phyloP scores from a whole-genome alignment of 345 rosid species.

The Toxicodendron radicans region DNA sequence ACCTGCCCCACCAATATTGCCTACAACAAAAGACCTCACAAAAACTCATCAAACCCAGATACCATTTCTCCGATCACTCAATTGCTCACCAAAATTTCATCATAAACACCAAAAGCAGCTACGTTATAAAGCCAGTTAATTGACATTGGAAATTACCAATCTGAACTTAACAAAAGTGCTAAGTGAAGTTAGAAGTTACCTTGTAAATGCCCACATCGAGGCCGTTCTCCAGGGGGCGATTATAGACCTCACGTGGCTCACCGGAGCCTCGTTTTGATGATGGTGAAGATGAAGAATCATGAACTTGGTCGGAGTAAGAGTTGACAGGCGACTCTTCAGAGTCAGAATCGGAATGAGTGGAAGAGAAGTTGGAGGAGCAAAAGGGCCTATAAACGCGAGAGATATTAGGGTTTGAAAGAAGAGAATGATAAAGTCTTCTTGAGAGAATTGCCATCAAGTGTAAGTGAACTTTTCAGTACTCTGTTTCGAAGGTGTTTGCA shows the following conservation, averaged over 20 bases:
- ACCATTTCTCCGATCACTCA: neutral
- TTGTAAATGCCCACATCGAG: conserved; percentile 76
- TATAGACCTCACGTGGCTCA: conserved; percentile 37
- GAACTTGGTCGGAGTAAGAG: conserved; percentile 38
- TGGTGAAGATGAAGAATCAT: conserved; percentile 21
- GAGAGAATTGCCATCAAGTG: conserved; percentile 50
- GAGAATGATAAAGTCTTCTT: conserved; percentile 47
- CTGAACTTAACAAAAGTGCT: neutral
- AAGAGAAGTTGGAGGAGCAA: conserved; percentile 43
- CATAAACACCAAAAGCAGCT: neutral
- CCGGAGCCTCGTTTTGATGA: conserved; percentile 16
- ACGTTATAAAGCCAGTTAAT: neutral
- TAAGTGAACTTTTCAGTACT: neutral
- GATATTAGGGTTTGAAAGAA: conserved; percentile 42
- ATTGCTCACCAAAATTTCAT: neutral
- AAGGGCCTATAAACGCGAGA: conserved; percentile 42
- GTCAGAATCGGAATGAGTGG: conserved; percentile 32
- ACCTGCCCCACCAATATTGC: conserved; percentile 93
- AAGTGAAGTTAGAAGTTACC: conserved; percentile 31
- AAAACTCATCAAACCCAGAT: neutral
- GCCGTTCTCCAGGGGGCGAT: conserved; percentile 70
- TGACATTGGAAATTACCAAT: neutral
- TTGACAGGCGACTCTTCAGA: conserved; percentile 32
- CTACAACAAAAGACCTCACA: conserved; percentile 32
- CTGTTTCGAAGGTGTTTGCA: no score